Base-by-base conservation (phyloP, 768 basidiomycete species). In the Sarcodon aspratus region DNA sequence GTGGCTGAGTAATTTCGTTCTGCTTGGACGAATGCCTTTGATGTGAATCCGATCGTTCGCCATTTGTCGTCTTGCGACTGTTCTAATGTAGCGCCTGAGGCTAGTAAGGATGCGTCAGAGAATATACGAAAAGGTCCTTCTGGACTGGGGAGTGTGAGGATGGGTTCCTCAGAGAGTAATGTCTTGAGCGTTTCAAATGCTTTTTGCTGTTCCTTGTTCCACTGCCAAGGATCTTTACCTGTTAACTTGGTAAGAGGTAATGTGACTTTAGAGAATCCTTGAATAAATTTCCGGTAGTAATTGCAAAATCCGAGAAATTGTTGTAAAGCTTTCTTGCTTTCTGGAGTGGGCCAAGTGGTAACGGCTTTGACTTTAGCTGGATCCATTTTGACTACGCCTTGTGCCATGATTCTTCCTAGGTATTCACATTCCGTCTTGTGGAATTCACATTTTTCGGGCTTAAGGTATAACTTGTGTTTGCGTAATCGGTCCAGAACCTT, bases 381-480 rank as follows among this genome's bases (percentile, higher is more conserved):
- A 36, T 69, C 64, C 59, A 68, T 67, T 1, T 43, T 21, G 6
- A 63, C 51, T 9, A 46, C 17, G 3, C 55, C 49, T 38, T 49
- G 10, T 1, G 33, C 13, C 13, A 67, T 50, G 13, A 66, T 58
- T 45, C 62, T 50, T 8, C 69, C 60, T 1, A 69, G 54, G 50
- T 61, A 66, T 35, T 63, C 57, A 3, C 66, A 57, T 43, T 59
- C 31, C 9, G 31, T 18, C 36, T 47, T 44, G 6, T 62, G 45
- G 33, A 69, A 70, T 3, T 52, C 50, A 52, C 67, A 70, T 52
- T 72, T 72, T 45, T 68, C 60, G 0, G 60, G 59, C 52, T 69
- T 66, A 1, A 62, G 36, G 47, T 46, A 69, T 0, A 70, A 57
- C 11, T 64, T 38, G 38, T 63, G 53, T 1, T 65, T 49, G n/a